Evolutionary conservation across 257 asterid genomes (phyloP).

Genomic region (Datura wrightii): DNA sequence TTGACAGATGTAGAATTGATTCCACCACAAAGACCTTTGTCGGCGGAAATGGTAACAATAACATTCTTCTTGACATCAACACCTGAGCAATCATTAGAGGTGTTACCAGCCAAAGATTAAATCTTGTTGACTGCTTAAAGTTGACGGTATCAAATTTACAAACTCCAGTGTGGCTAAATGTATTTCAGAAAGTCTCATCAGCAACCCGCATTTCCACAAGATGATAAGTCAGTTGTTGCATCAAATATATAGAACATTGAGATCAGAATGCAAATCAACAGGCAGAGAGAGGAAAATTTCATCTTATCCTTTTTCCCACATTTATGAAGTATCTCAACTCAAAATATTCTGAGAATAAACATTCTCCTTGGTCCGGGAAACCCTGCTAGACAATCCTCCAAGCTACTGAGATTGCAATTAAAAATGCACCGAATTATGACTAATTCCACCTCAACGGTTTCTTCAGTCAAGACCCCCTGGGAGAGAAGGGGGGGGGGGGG

Average conservation of each 20-base stretch:
- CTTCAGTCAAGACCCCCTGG: too few relatives aligned
- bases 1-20: slow-evolving; percentile 93
- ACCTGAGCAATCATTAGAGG: slow-evolving; percentile 51
- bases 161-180: not conserved
- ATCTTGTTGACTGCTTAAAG: not conserved
- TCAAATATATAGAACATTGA: not conserved
- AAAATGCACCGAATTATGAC: not conserved
- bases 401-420: not conserved
- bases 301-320: not conserved
- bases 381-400: not conserved
- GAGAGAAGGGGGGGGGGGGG: too few relatives aligned
- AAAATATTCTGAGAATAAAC: not conserved
- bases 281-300: not conserved
- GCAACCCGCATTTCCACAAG: not conserved
- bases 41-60: slow-evolving; percentile 78
- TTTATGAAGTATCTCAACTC: not conserved
- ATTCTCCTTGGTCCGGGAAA: not conserved
- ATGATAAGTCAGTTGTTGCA: slow-evolving; percentile 13
- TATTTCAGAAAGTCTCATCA: slow-evolving; percentile 8
- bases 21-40: slow-evolving; percentile 99
- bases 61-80: slow-evolving; percentile 94
- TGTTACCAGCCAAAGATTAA: not conserved
- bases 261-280: not conserved
- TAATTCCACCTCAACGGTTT: not conserved
- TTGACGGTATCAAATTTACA: not conserved